Evolutionary conservation across 2,329 filamentous ascomycete genomes (phyloP), one percentile per base, ranked within the genome.

Genomic region (Fusarium zealandicum): DNA sequence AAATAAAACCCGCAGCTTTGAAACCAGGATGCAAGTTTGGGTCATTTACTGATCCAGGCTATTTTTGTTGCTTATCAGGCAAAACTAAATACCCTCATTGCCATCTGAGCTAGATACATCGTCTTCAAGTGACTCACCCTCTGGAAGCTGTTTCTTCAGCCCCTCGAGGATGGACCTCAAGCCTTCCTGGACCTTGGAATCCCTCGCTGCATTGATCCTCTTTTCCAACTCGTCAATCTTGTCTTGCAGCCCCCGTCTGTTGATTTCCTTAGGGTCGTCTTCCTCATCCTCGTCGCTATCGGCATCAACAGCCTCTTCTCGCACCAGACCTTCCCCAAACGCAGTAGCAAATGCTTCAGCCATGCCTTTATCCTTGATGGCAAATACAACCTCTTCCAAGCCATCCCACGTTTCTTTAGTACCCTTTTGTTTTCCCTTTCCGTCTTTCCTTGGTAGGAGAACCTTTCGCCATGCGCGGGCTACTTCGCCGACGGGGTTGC

Each of bases 401-500:
- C 45, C 45, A 9, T 54, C 46, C 67, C 64, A 69, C 2, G 49
- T 52, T 38, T 69, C 67, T 3, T 39, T 61, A 1, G 20, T 30
- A 2, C 18, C 32, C 9, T 56, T 63, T 5, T 52, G 63, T 17
- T 65, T 66, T 1, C 50, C 35, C 9, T 50, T 61, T 5, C 36
- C 41, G 2, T 55, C 59, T 6, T 57, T 54, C 22, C 30, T 65
- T 0, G 55, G 63, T n/a, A 63, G 22, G 2, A 74, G 48, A 1
- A 71, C 70, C 31, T 72, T 72, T 11, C 67, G 65, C 72, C 85
- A 89, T 1, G 80, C 77, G 14, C 73, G 71, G 12, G 85, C 84
- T 25, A 88, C 72, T 68, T 88, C 83, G 2, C 72, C 72, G 0
- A 85, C 78, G 0, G 85, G 86, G 57, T 88, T 88, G 0, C 83